A percentile compares a stretch with the other conserved stretches of the same genome.
Conservation (phyloP, 73 alveolate genomes). For the Symbiodinium pilosum region DNA sequence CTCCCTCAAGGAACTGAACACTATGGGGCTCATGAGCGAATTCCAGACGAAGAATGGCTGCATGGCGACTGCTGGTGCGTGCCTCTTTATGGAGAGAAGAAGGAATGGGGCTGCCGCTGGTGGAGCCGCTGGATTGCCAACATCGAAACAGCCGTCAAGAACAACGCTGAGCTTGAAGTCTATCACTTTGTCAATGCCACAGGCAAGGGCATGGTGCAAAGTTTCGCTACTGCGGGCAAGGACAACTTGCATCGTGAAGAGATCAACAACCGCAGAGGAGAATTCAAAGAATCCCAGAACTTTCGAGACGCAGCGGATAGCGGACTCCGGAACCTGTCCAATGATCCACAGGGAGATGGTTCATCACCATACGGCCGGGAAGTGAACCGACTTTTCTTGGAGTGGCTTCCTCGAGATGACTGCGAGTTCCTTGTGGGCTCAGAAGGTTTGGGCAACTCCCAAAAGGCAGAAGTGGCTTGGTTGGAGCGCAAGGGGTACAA, state of each 20-base stretch:
- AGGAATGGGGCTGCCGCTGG: neutral
- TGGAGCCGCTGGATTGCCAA: neutral
- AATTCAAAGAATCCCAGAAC: too few species aligned
- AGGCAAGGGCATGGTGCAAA: constrained; percentile 24
- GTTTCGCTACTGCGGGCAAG: neutral
- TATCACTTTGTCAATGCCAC: neutral
- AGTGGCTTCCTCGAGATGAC: too few species aligned
- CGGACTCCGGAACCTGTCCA: too few species aligned
- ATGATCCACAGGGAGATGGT: too few species aligned
- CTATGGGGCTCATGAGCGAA: neutral
- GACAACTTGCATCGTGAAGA: neutral
- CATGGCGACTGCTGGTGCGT: neutral
- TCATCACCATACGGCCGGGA: too few species aligned
- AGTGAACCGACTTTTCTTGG: too few species aligned
- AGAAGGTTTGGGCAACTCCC: too few species aligned
- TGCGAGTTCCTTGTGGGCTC: too few species aligned
- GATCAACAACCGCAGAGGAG: too few species aligned
- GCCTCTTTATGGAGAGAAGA: neutral
- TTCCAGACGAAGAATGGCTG: neutral
- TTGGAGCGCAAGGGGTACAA: too few species aligned
- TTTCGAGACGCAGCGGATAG: too few species aligned
- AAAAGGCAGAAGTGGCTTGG: too few species aligned
- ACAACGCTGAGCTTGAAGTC: constrained; percentile 20
- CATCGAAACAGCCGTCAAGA: neutral
- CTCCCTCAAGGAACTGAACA: neutral